Evolutionary conservation across 1,284 basidiomycete species (phyloP).

Genomic region (Cryptococcus sp.): DNA sequence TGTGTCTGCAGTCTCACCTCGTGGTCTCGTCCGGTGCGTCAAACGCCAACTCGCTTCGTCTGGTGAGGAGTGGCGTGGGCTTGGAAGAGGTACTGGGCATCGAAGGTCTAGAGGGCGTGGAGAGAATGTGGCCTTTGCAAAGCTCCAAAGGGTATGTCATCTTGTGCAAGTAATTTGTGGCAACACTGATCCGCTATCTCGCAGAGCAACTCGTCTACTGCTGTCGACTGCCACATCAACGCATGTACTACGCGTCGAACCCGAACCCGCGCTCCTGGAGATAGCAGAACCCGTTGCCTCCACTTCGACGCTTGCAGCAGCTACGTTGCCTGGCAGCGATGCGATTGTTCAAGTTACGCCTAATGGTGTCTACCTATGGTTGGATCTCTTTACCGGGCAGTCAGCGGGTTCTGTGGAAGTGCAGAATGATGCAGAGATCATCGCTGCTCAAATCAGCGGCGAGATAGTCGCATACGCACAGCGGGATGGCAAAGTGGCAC

Average conservation of each 20-base stretch:
- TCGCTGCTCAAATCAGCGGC: conserved; percentile 66
- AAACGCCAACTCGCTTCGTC: conserved; percentile 75
- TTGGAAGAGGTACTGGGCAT: conserved; percentile 68
- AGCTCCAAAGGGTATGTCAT: no score
- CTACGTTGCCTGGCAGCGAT: conserved; percentile 55
- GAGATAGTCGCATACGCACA: conserved; percentile 69
- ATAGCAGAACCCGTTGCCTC: conserved; percentile 50
- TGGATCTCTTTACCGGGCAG: conserved; percentile 18
- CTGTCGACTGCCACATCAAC: conserved; percentile 30
- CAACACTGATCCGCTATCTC: no score
- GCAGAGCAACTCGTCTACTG: conserved; percentile 21
- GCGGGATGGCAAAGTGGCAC: conserved; percentile 61
- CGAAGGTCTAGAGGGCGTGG: conserved; percentile 64
- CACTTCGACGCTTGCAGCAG: conserved; percentile 66
- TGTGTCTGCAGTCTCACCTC: conserved; percentile 65
- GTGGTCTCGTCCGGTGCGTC: conserved; percentile 86
- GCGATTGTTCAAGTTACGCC: conserved; percentile 72
- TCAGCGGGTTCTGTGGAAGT: conserved; percentile 7
- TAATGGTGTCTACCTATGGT: conserved; percentile 59
- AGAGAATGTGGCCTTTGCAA: conserved; percentile 65
- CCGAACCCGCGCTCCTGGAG: conserved; percentile 46
- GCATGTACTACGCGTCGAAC: conserved; percentile 48
- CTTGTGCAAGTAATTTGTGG: no score
- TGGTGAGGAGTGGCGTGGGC: conserved; percentile 83
- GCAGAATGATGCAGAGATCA: conserved; percentile 57